These are phyloP conservation scores for Colletotrichum paranaense DNA, from an alignment of 2,329 filamentous ascomycete species.

Conservation along the genomic window DNA sequence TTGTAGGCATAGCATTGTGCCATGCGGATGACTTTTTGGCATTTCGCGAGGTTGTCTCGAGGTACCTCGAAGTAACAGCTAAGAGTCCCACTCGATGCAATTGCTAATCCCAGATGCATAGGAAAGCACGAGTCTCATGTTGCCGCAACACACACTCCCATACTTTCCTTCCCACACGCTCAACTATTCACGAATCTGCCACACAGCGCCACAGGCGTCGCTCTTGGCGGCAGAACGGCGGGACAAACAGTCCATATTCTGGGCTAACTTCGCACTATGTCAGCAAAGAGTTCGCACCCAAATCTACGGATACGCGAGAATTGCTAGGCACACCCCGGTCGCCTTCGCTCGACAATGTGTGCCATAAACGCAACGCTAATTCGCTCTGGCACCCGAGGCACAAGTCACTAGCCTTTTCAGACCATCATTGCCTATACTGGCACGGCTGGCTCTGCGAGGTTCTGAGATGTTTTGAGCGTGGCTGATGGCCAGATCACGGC, in stretches of 20 bases:
- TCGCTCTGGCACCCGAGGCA: not conserved
- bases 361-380: not conserved
- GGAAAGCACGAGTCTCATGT: not conserved
- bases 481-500: constrained; percentile 15
- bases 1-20: too few relatives aligned
- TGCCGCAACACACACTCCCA: not conserved
- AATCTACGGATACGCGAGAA: not conserved
- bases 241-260: not conserved
- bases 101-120: not conserved
- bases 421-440: not conserved
- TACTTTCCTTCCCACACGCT: not conserved
- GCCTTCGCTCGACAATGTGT: not conserved
- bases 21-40: too few relatives aligned
- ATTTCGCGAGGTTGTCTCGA: not conserved
- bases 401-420: not conserved
- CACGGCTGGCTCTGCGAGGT: not conserved
- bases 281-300: constrained; percentile 10
- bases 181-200: not conserved
- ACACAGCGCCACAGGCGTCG: not conserved
- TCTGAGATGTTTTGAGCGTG: not conserved
- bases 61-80: not conserved
- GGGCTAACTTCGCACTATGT: constrained; percentile 1
- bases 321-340: constrained; percentile 8
- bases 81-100: not conserved
- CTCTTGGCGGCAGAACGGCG: not conserved